These are phyloP conservation scores for Backusella tuberculispora DNA, from an alignment of 192 early-diverging fungal genomes.

Conservation along the genomic window DNA sequence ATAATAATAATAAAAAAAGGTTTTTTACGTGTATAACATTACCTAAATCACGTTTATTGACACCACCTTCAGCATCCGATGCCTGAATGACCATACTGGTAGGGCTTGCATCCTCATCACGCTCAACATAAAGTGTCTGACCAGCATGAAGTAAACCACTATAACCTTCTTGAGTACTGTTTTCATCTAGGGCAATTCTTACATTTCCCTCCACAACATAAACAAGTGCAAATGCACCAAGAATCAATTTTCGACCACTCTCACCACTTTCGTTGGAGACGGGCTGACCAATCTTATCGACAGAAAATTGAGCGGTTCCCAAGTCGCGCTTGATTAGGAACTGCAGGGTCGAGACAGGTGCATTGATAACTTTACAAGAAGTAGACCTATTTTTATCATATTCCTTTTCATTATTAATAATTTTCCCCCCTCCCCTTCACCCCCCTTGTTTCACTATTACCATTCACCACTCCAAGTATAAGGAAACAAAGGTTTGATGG, in stretches of 20 bases:
- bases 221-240: constrained; percentile 57
- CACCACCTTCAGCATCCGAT: constrained; percentile 29
- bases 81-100: constrained; percentile 52
- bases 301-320: constrained; percentile 36
- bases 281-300: constrained; percentile 32
- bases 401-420: neutral
- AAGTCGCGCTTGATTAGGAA: constrained; percentile 41
- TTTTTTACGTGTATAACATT: constrained; percentile 2
- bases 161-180: constrained; percentile 20
- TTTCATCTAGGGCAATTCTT: constrained; percentile 35
- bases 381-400: constrained; percentile 24
- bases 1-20: constrained; percentile 17
- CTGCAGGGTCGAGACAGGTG: constrained; percentile 36
- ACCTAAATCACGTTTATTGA: constrained; percentile 34
- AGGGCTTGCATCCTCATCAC: constrained; percentile 59
- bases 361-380: constrained; percentile 36
- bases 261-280: constrained; percentile 42
- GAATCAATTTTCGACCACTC: constrained; percentile 49
- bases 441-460: constrained; percentile 13
- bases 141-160: constrained; percentile 38
- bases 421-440: too few species aligned
- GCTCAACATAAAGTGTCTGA: constrained; percentile 58
- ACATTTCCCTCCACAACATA: constrained; percentile 60
- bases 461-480: constrained; percentile 64
- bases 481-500: constrained; percentile 57